Evolutionary conservation across 2,329 filamentous ascomycete genomes (phyloP).

Genomic region (Stachybotrys elegans): DNA sequence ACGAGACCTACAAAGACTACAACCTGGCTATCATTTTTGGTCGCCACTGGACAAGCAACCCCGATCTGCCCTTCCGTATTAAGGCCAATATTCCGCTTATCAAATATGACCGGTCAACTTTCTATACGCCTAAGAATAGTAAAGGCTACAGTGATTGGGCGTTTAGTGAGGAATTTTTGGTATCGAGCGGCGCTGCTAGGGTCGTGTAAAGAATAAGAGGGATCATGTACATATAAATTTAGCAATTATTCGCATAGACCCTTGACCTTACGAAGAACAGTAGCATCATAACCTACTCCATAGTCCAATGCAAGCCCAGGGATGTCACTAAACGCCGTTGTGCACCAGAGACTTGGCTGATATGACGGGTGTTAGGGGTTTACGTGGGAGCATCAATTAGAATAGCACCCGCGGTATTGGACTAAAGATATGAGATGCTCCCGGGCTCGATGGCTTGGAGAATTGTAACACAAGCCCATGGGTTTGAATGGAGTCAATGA

Average conservation of each 20-base stretch:
- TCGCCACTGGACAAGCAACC: not conserved
- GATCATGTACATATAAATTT: not conserved
- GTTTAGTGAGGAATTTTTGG: not conserved
- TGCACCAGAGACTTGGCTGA: not conserved
- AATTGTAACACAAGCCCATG: too few species aligned
- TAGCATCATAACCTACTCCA: not conserved
- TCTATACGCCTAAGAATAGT: not conserved
- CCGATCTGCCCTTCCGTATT: not conserved
- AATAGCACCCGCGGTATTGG: not conserved
- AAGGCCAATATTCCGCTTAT: not conserved
- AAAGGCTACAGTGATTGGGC: not conserved
- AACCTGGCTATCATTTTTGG: slow-evolving; percentile 12
- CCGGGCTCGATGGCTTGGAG: not conserved
- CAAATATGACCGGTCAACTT: not conserved
- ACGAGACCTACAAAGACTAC: slow-evolving; percentile 26
- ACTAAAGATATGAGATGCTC: not conserved
- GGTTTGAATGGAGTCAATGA: too few species aligned
- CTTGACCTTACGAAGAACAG: not conserved
- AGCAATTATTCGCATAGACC: not conserved
- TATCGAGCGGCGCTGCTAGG: not conserved
- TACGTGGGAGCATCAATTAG: not conserved
- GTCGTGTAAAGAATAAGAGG: not conserved
- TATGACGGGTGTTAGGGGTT: not conserved
- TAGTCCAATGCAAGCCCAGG: not conserved
- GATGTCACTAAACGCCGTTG: not conserved